A percentile compares a stretch with the other conserved stretches of the same genome.
Evolutionary conservation across 495 filamentous ascomycete species (phyloP).

Genomic region (Neurospora sp.): DNA sequence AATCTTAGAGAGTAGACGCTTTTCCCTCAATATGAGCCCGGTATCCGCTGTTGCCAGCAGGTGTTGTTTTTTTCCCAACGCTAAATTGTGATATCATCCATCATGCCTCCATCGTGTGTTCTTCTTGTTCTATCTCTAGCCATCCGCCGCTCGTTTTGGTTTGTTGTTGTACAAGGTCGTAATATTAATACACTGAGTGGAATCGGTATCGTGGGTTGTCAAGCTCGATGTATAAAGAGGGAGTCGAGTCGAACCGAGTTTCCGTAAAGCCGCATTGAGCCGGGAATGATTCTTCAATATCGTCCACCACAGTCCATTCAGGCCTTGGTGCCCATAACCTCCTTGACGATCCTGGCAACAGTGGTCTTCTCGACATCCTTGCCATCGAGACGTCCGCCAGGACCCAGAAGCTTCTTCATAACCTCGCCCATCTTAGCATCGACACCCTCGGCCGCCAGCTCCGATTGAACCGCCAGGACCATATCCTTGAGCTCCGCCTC

Average conservation of each 20-base stretch:
- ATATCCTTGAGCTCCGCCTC: conserved; percentile 29
- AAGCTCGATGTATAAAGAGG: neutral
- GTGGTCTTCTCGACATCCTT: conserved; percentile 27
- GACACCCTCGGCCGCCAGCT: conserved; percentile 18
- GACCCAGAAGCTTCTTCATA: conserved; percentile 27
- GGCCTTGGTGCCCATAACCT: conserved; percentile 6
- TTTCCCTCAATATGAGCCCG: neutral
- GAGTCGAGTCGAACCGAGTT: neutral
- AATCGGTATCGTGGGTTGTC: neutral
- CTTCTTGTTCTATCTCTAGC: neutral
- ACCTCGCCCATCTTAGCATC: conserved; percentile 19
- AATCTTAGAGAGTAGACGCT: neutral
- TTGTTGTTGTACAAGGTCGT: neutral
- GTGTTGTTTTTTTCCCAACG: neutral
- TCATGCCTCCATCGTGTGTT: neutral
- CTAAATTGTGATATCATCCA: neutral
- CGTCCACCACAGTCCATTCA: neutral
- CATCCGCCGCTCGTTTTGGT: neutral
- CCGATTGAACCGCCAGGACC: conserved; percentile 28
- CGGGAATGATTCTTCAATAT: neutral
- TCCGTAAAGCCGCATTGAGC: neutral
- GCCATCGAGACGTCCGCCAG: conserved; percentile 28
- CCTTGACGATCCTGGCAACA: conserved; percentile 24
- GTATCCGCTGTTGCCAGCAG: neutral
- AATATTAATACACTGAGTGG: neutral